Evolutionary conservation across 2,329 filamentous ascomycete species (phyloP).

Genomic region (Cordyceps tenuipes): DNA sequence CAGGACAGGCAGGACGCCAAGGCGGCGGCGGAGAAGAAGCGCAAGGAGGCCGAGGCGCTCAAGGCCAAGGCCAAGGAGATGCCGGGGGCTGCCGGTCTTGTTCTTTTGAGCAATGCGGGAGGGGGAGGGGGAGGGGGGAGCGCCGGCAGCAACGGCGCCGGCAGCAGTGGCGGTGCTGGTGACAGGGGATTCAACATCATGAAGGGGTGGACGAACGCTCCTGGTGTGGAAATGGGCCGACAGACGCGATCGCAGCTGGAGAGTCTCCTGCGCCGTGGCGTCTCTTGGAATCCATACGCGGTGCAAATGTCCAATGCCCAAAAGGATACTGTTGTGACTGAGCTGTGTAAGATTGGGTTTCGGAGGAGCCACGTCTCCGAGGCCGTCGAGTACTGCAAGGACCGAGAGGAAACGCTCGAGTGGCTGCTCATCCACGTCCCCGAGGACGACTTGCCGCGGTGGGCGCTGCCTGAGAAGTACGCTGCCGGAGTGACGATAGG

Average conservation of each 20-base stretch:
- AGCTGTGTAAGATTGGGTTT: constrained; percentile 74
- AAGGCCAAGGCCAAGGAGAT: constrained; percentile 60
- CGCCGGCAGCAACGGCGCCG: background rate
- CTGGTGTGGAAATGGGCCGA: constrained; percentile 88
- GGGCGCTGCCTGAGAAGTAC: constrained; percentile 88
- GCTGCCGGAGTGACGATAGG: constrained; percentile 82
- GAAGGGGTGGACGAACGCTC: constrained; percentile 74
- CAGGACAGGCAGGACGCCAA: constrained; percentile 74
- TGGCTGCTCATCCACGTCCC: constrained; percentile 96
- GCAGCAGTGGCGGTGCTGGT: constrained; percentile 17
- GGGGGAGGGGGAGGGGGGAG: constrained; percentile 12
- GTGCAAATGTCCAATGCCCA: constrained; percentile 54
- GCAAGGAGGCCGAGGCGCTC: constrained; percentile 59
- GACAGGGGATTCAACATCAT: constrained; percentile 35
- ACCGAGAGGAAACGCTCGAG: constrained; percentile 84
- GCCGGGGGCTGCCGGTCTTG: constrained; percentile 49
- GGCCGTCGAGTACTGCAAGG: constrained; percentile 78
- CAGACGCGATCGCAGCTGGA: constrained; percentile 74
- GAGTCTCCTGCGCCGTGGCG: constrained; percentile 64
- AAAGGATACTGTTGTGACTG: constrained; percentile 55
- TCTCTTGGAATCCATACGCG: constrained; percentile 79
- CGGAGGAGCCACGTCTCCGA: constrained; percentile 84
- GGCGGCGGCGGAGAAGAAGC: constrained; percentile 68
- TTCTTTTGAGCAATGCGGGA: constrained; percentile 39
- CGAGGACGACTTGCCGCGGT: constrained; percentile 88